Conservation (phyloP, 75 land plant genomes). For the Selaginella moellendorffii region DNA sequence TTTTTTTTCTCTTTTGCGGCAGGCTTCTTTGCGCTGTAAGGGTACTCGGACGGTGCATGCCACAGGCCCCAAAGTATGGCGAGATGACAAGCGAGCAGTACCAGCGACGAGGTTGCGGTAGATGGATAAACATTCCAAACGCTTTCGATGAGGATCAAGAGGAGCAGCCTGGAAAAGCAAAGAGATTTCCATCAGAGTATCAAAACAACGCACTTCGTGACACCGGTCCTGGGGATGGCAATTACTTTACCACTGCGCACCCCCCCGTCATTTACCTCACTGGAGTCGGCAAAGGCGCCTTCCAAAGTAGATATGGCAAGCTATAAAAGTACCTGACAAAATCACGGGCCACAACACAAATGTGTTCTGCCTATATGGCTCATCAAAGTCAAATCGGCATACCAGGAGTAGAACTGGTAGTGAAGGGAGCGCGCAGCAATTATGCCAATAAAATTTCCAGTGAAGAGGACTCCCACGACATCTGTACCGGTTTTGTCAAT, state of each 20-base stretch:
- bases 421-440: constrained; percentile 80
- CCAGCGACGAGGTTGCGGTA: constrained; percentile 37
- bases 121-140: constrained; percentile 94
- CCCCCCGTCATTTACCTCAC: too few species aligned
- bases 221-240: too few species aligned
- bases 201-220: too few species aligned
- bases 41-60: constrained; percentile 46
- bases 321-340: constrained; percentile 75
- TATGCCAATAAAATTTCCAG: constrained; percentile 90
- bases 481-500: too few species aligned
- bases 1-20: background rate
- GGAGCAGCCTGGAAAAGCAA: constrained; percentile 45
- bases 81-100: constrained; percentile 41
- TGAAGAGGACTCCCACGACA: constrained; percentile 65
- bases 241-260: too few species aligned
- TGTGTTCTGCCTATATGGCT: too few species aligned
- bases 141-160: constrained; percentile 58
- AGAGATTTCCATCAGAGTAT: background rate
- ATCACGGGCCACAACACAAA: background rate
- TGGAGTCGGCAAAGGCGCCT: constrained; percentile 44
- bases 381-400: constrained; percentile 12
- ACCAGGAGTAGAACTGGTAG: constrained; percentile 96
- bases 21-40: constrained; percentile 28
- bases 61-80: constrained; percentile 57
- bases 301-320: constrained; percentile 82